Conservation (phyloP, 2,329 filamentous ascomycete genomes). For the Trichoderma koningiopsis region DNA sequence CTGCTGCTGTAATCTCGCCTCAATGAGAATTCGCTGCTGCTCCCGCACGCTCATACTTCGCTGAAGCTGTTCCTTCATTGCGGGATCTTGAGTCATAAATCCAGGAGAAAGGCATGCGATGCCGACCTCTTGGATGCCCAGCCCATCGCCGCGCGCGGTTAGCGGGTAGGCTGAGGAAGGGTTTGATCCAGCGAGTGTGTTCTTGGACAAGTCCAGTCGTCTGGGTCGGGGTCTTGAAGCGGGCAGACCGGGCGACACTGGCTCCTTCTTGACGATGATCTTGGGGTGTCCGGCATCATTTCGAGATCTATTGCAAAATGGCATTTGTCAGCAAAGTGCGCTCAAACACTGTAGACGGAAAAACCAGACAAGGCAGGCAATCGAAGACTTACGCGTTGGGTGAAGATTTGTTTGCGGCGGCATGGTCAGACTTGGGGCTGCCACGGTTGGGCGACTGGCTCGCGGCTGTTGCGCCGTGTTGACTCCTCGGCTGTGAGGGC, state of each 20-base stretch:
- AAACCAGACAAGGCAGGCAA: not conserved
- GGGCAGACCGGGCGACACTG: slow-evolving; percentile 78
- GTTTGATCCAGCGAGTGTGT: slow-evolving; percentile 52
- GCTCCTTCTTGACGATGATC: slow-evolving; percentile 96
- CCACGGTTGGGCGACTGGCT: slow-evolving; percentile 55
- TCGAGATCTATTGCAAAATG: slow-evolving; percentile 43
- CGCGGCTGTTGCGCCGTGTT: slow-evolving; percentile 43
- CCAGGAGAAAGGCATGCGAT: slow-evolving; percentile 93
- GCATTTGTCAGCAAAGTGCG: slow-evolving; percentile 24
- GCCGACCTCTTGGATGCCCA: slow-evolving; percentile 89
- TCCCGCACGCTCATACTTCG: slow-evolving; percentile 91
- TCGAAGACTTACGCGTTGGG: slow-evolving; percentile 57
- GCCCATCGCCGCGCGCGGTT: slow-evolving; percentile 76
- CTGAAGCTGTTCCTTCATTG: slow-evolving; percentile 93
- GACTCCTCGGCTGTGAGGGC: slow-evolving; percentile 29
- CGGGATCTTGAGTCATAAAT: slow-evolving; percentile 94
- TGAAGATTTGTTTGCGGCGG: slow-evolving; percentile 54
- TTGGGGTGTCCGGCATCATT: slow-evolving; percentile 64
- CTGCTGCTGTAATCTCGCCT: slow-evolving; percentile 78
- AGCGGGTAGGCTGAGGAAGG: slow-evolving; percentile 70
- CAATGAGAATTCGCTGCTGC: slow-evolving; percentile 92
- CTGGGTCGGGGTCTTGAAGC: slow-evolving; percentile 65
- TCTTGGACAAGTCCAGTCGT: slow-evolving; percentile 75
- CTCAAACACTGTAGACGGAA: not conserved
- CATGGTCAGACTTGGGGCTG: slow-evolving; percentile 51